A percentile compares a stretch with the other conserved stretches of the same genome.
Evolutionary conservation across 345 rosid species (phyloP).

Genomic region (Acer campestre): DNA sequence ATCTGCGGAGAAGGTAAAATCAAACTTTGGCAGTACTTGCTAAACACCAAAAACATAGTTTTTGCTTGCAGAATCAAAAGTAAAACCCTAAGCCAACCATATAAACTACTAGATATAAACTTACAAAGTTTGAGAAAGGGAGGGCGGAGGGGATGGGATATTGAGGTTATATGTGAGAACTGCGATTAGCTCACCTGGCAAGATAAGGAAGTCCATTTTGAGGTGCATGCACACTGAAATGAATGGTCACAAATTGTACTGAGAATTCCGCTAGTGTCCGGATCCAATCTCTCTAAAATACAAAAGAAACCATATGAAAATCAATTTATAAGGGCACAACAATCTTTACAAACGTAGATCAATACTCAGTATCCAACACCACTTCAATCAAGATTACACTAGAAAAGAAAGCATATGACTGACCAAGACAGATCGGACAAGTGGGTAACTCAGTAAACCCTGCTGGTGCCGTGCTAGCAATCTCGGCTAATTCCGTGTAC

Average conservation of each 20-base stretch:
- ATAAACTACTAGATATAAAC: neutral
- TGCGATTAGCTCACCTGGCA: constrained; percentile 64
- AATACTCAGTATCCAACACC: neutral
- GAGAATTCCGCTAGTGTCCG: constrained; percentile 85
- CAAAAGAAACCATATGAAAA: neutral
- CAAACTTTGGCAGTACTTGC: neutral
- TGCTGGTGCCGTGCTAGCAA: constrained; percentile 61
- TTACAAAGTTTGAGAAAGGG: neutral
- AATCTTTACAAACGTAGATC: neutral
- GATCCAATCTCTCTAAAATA: constrained; percentile 81
- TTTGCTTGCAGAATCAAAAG: constrained; percentile 4
- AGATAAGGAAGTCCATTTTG: constrained; percentile 91
- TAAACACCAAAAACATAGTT: constrained; percentile 3
- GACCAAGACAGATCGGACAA: constrained; percentile 92
- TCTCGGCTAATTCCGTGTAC: constrained; percentile 60
- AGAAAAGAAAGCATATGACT: constrained; percentile 17
- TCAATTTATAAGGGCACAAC: neutral
- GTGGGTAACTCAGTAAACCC: constrained; percentile 85
- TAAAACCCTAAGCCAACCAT: constrained; percentile 4
- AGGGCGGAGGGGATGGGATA: neutral
- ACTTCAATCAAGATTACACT: neutral
- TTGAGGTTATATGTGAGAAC: constrained; percentile 2
- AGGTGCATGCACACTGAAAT: constrained; percentile 88
- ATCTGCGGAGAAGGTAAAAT: neutral
- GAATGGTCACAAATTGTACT: constrained; percentile 94